Percentiles rank a stretch among this genome's conserved stretches.
These are phyloP conservation scores for Pestalotiopsis sp. DNA, from an alignment of 2,329 filamentous ascomycete species.

Conservation along the genomic window DNA sequence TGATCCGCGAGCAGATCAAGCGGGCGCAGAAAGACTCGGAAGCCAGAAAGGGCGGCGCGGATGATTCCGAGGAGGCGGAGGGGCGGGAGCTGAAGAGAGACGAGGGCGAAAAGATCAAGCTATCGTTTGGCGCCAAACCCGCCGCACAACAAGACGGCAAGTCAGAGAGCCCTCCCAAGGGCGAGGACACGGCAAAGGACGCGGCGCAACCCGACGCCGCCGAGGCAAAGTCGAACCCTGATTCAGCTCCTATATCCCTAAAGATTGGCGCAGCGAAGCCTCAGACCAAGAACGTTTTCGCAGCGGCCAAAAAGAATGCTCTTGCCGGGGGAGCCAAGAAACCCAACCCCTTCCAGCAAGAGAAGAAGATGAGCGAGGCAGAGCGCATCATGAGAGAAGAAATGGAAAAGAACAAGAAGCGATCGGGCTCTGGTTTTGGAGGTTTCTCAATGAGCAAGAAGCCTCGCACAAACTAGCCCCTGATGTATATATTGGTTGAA, in stretches of 20 bases:
- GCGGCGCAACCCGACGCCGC: conserved; percentile 21
- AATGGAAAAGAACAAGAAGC: conserved; percentile 73
- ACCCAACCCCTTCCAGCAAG: conserved; percentile 55
- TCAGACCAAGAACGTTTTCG: conserved; percentile 79
- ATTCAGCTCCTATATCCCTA: conserved; percentile 55
- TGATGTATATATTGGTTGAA: not conserved
- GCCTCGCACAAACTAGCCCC: conserved; percentile 46
- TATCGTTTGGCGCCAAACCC: conserved; percentile 63
- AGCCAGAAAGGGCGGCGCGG: conserved; percentile 42
- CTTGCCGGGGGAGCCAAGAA: conserved; percentile 66
- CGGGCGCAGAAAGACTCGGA: conserved; percentile 64
- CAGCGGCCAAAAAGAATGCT: conserved; percentile 69
- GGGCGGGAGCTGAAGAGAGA: conserved; percentile 57
- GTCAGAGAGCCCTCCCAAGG: conserved; percentile 23
- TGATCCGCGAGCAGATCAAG: conserved; percentile 83
- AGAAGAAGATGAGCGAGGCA: conserved; percentile 85
- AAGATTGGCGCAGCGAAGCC: conserved; percentile 64
- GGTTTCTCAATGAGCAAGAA: conserved; percentile 52
- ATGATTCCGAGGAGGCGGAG: conserved; percentile 43
- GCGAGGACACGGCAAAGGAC: conserved; percentile 19
- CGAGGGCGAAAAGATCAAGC: conserved; percentile 75
- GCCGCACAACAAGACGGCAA: conserved; percentile 21
- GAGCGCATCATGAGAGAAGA: conserved; percentile 90
- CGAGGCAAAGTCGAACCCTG: conserved; percentile 33
- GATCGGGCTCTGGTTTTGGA: conserved; percentile 54